phyloP scores from a whole-genome alignment of 2,329 filamentous ascomycete genomes.

The Calonectria leucothoes region DNA sequence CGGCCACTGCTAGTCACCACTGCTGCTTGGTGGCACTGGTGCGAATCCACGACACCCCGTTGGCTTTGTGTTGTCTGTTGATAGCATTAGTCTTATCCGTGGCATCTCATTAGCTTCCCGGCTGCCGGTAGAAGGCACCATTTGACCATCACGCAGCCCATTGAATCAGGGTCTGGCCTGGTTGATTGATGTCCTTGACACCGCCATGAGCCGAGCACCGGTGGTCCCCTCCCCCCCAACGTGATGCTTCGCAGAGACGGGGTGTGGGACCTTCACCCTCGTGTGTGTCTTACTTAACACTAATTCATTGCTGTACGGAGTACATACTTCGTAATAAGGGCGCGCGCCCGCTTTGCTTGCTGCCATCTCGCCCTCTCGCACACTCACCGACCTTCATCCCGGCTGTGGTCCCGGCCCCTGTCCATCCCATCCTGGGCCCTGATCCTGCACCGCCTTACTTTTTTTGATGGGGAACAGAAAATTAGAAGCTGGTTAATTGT shows the following conservation, averaged over 20 bases:
- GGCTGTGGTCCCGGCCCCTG: not conserved
- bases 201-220: not conserved
- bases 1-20: not conserved
- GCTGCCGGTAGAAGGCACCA: not conserved
- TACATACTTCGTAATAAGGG: too few relatives aligned
- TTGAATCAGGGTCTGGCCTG: not conserved
- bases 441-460: constrained; percentile 2
- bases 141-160: not conserved
- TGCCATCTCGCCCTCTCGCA: too few relatives aligned
- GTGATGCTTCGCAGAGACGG: not conserved
- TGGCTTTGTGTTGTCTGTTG: not conserved
- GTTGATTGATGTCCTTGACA: not conserved
- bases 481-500: not conserved
- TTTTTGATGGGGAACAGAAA: not conserved
- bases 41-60: not conserved
- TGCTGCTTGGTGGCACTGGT: not conserved
- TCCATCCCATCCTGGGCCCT: not conserved
- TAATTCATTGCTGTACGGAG: constrained; percentile 2
- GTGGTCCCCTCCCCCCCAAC: not conserved
- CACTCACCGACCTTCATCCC: constrained; percentile 2
- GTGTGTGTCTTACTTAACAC: not conserved
- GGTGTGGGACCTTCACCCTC: not conserved
- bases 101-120: not conserved
- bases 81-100: not conserved
- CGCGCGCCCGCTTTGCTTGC: not conserved